Base-by-base conservation (phyloP, 768 basidiomycete species). In the Suillus brevipes region DNA sequence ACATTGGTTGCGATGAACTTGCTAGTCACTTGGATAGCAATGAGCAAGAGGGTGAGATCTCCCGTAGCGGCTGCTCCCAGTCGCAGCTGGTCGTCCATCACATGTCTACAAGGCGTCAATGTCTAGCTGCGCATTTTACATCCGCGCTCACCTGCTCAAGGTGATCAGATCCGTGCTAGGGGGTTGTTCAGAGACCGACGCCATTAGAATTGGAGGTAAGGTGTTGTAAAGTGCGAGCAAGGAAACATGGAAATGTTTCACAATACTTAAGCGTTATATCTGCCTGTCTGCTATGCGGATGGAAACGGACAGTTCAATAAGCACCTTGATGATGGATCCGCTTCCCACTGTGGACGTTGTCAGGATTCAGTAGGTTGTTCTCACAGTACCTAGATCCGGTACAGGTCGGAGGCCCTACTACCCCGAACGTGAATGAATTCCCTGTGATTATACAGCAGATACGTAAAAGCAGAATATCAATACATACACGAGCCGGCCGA, bases 1-100 rank as follows among this genome's bases (percentile, higher is more conserved):
- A 99, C 97, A 74, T 98, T 99, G 70, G 94, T 96, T 3, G 96
- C 94, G 75, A 99, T 98, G 83, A 98, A 98, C 79, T 95, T 95
- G 81, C 92, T 95, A 38, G 94, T 94, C 68, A 95, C 88, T 77
- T 97, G 95, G 76, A 99, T 98, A 56, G 95, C 97, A 66, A 90
- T 97, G 68, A 99, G 85, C 64, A 99, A 86, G 66, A 99, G 80
- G 4, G 97, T 99, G 62, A 99, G 82, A 80, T 99, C 97, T 65
- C 97, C 97, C 1, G 94, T 94, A 7, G 95, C 95, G 6, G 86
- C 78, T 12, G 87, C 78, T 45, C 96, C 96, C 36, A 96, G 82
- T 64, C 89, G 88, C 69, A 92, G 78, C 78, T 97, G 95, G 73
- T 94, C 91, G 62, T 83, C 82, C 56, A 98, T 85, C 75, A 98